These are phyloP conservation scores for Arxiozyma telluris DNA, from an alignment of 1,139 yeast species.

Conservation along the genomic window DNA sequence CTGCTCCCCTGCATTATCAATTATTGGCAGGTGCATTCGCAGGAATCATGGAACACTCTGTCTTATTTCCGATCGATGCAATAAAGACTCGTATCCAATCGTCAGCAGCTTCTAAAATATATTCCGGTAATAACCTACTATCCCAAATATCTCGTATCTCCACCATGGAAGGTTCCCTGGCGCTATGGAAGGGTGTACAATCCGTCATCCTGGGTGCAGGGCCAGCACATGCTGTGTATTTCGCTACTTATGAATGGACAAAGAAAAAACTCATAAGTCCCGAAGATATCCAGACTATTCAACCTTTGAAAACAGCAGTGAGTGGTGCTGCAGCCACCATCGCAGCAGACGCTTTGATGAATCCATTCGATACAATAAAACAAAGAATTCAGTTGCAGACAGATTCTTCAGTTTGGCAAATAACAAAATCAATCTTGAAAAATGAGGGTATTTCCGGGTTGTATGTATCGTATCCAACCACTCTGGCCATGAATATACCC, in stretches of 20 bases:
- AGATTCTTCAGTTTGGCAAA: slow-evolving; percentile 28
- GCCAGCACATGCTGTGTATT: slow-evolving; percentile 97
- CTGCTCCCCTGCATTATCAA: slow-evolving; percentile 76
- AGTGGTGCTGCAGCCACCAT: slow-evolving; percentile 95
- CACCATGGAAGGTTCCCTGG: slow-evolving; percentile 81
- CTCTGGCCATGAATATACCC: slow-evolving; percentile 86
- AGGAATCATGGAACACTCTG: slow-evolving; percentile 96
- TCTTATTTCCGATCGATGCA: slow-evolving; percentile 94
- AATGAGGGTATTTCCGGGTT: slow-evolving; percentile 79
- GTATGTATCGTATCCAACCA: slow-evolving; percentile 90
- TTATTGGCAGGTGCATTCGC: slow-evolving; percentile 94
- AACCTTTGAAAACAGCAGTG: slow-evolving; percentile 68
- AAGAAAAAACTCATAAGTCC: slow-evolving; percentile 36
- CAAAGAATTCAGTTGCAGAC: slow-evolving; percentile 65
- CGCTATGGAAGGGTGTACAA: slow-evolving; percentile 91
- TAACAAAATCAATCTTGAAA: slow-evolving; percentile 45
- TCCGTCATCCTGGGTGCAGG: slow-evolving; percentile 97
- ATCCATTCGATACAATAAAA: slow-evolving; percentile 92
- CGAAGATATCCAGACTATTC: slow-evolving; percentile 30
- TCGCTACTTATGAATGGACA: slow-evolving; percentile 86
- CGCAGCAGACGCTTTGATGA: slow-evolving; percentile 92
- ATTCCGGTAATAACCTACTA: slow-evolving; percentile 37
- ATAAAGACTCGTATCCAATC: slow-evolving; percentile 95
- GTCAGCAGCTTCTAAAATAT: slow-evolving; percentile 13
- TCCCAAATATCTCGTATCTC: slow-evolving; percentile 65